Percentiles rank a stretch among this genome's conserved stretches.
Evolutionary conservation across 2,329 filamentous ascomycete genomes (phyloP).

Genomic region (Rutstroemia sp.): DNA sequence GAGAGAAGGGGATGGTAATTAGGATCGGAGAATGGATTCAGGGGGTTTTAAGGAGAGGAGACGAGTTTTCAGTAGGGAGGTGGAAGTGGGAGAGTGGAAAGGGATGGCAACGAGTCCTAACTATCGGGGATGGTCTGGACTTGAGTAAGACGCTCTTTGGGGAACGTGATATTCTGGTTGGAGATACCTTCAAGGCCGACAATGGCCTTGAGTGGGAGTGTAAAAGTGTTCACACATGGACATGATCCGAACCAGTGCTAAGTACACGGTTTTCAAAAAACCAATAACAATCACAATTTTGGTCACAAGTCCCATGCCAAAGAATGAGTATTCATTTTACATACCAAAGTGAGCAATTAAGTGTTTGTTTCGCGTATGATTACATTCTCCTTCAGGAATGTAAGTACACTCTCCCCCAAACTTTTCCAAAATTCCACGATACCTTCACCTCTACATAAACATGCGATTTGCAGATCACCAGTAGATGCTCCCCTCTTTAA

Average conservation of each 20-base stretch:
- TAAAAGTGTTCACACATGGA: slow-evolving; percentile 4
- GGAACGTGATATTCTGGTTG: background rate
- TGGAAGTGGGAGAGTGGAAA: slow-evolving; percentile 16
- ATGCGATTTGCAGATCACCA: background rate
- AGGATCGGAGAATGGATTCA: slow-evolving; percentile 18
- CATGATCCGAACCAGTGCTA: background rate
- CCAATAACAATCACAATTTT: too few relatives aligned
- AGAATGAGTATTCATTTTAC: slow-evolving; percentile 1
- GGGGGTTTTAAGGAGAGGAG: slow-evolving; percentile 15
- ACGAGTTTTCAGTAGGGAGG: slow-evolving; percentile 13
- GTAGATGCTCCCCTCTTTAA: background rate
- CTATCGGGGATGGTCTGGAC: slow-evolving; percentile 5
- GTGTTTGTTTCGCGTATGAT: background rate
- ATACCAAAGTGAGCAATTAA: background rate
- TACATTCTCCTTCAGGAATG: slow-evolving; percentile 11
- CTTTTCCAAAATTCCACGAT: background rate
- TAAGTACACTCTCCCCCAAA: background rate
- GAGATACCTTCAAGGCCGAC: slow-evolving; percentile 2
- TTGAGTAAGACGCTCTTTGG: background rate
- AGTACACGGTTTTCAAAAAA: too few relatives aligned
- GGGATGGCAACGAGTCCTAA: slow-evolving; percentile 8
- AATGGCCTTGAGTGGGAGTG: slow-evolving; percentile 12
- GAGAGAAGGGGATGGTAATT: slow-evolving; percentile 15
- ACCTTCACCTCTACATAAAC: background rate
- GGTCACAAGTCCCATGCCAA: background rate